phyloP scores from a whole-genome alignment of 495 filamentous ascomycete genomes.

The Neurospora terricola region DNA sequence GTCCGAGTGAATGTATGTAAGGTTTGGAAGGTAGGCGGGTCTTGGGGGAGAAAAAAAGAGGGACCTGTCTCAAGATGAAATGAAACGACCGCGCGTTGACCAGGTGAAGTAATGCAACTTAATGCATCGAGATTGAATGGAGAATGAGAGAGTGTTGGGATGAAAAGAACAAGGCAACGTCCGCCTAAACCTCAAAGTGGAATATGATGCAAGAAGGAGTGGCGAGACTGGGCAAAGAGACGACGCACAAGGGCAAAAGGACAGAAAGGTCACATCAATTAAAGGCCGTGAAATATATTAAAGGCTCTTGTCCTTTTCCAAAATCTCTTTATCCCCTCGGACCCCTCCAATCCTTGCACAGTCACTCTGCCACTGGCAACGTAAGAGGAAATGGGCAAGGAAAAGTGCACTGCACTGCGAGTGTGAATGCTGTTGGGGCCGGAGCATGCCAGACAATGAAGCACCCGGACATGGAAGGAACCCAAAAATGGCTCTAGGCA shows the following conservation, averaged over 20 bases:
- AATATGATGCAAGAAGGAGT: constrained; percentile 2
- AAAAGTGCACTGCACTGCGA: neutral
- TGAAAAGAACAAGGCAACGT: neutral
- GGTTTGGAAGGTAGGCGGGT: neutral
- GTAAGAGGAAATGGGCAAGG: neutral
- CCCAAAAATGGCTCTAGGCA: neutral
- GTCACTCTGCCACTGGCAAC: neutral
- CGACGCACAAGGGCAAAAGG: constrained; percentile 3
- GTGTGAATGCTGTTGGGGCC: neutral
- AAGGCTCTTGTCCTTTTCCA: constrained; percentile 1
- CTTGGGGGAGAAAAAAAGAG: neutral
- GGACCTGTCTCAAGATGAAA: neutral
- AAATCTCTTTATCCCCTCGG: constrained; percentile 15
- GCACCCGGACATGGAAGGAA: constrained; percentile 27
- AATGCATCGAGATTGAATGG: neutral
- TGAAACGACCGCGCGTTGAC: neutral
- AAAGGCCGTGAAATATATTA: constrained; percentile 16
- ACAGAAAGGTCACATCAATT: constrained; percentile 16
- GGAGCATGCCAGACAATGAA: constrained; percentile 17
- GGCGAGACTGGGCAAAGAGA: constrained; percentile 17
- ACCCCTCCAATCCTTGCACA: neutral
- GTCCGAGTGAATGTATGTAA: neutral
- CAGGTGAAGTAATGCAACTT: neutral
- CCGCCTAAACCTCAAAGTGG: neutral
- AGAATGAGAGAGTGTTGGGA: neutral